These are phyloP conservation scores for Dactylis glomerata DNA, from an alignment of 176 grass and related monocot species.

Conservation along the genomic window DNA sequence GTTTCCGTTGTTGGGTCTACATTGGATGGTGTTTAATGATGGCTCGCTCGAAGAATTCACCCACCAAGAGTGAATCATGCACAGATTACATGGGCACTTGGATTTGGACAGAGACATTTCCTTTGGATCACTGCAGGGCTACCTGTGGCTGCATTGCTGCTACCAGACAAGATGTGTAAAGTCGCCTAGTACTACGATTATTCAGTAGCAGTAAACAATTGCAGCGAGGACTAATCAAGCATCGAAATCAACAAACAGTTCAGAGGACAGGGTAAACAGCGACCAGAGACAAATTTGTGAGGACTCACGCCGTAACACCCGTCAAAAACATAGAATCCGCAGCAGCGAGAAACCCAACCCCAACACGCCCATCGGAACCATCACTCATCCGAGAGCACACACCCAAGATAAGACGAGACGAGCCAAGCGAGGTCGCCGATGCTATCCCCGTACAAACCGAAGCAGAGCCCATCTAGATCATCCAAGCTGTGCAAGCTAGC, in stretches of 20 bases:
- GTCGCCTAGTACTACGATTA: neutral
- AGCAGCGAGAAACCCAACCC: conserved; percentile 22
- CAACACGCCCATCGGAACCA: neutral
- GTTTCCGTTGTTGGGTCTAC: neutral
- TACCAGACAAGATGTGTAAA: neutral
- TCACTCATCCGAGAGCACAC: neutral
- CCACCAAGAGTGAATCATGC: neutral
- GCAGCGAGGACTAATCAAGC: neutral
- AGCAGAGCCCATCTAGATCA: neutral
- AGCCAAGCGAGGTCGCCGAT: neutral
- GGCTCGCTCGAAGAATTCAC: neutral
- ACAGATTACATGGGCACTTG: neutral
- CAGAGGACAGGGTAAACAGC: neutral
- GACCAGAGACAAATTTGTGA: neutral
- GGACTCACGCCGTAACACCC: neutral
- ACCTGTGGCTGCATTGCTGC: neutral
- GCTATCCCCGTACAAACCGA: neutral
- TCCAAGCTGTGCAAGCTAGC: neutral
- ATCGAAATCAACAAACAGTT: neutral
- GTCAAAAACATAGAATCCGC: neutral
- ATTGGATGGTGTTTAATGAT: neutral
- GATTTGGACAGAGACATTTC: neutral
- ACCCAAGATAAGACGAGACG: neutral
- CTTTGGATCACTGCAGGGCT: neutral
- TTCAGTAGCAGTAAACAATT: neutral